A percentile compares a stretch with the other conserved stretches of the same genome.
Conservation (phyloP, 768 basidiomycete species). For the Fomitopsis pulvina region DNA sequence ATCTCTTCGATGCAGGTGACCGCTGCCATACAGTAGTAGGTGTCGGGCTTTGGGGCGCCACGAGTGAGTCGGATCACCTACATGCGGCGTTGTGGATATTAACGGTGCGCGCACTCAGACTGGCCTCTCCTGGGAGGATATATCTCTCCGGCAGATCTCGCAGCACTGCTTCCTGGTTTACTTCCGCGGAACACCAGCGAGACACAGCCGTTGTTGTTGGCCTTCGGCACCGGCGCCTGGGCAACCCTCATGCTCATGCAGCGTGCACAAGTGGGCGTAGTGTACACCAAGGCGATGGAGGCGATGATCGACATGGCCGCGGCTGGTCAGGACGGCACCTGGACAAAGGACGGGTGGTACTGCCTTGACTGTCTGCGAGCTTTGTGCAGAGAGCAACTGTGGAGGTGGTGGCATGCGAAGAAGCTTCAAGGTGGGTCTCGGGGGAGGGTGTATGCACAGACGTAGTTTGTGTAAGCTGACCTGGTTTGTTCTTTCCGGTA, state of each 20-base stretch:
- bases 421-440: not conserved
- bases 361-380: slow-evolving; percentile 16
- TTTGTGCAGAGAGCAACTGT: slow-evolving; percentile 13
- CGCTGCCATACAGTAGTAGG: slow-evolving; percentile 12
- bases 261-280: not conserved
- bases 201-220: not conserved
- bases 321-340: slow-evolving; percentile 5
- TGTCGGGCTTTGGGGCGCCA: slow-evolving; percentile 17
- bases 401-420: slow-evolving; percentile 13
- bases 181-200: slow-evolving; percentile 9
- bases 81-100: not conserved
- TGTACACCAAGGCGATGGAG: not conserved
- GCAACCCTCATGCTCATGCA: no score
- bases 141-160: not conserved
- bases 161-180: slow-evolving; percentile 3
- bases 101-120: no score
- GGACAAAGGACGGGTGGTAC: slow-evolving; percentile 22
- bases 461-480: not conserved
- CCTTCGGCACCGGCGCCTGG: not conserved
- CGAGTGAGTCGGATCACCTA: slow-evolving; percentile 19
- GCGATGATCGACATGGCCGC: slow-evolving; percentile 5
- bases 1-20: slow-evolving; percentile 6
- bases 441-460: not conserved
- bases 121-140: slow-evolving; percentile 9
- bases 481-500: not conserved